phyloP scores from a whole-genome alignment of 352 stramenopile species.

The Phytophthora macrochlamydospora region DNA sequence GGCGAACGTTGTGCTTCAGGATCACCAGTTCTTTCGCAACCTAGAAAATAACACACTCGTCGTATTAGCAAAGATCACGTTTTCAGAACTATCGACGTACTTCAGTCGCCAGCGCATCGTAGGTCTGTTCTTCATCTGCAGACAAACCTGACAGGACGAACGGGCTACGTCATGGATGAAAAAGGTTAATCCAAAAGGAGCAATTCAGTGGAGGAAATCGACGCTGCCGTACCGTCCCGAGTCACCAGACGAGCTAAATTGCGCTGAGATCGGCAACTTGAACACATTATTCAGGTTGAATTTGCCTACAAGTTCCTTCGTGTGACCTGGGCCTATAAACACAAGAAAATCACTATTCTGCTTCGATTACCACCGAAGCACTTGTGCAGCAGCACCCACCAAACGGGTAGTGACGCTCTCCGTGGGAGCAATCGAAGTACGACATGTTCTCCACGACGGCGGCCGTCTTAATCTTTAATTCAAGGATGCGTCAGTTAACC shows the following conservation, averaged over 20 bases:
- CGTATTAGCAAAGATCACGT: too few relatives aligned
- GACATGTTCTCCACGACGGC: constrained; percentile 99
- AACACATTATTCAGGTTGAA: constrained; percentile 88
- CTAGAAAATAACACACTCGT: constrained; percentile 18
- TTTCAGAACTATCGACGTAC: constrained; percentile 23
- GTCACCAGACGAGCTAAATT: constrained; percentile 75
- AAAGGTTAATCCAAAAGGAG: neutral
- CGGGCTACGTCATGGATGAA: constrained; percentile 44
- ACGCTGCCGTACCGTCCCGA: constrained; percentile 57
- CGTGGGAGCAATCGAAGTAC: constrained; percentile 93
- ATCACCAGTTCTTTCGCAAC: constrained; percentile 83
- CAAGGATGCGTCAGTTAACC: neutral
- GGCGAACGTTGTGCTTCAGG: constrained; percentile 69
- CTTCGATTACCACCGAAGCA: neutral
- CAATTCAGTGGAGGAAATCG: too few relatives aligned
- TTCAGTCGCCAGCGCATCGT: constrained; percentile 69
- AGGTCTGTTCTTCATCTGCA: constrained; percentile 68
- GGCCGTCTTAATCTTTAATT: constrained; percentile 90
- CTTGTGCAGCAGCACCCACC: constrained; percentile 36
- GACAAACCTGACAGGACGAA: constrained; percentile 78
- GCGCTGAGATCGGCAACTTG: constrained; percentile 80
- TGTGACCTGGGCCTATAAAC: constrained; percentile 65
- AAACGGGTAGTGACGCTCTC: constrained; percentile 87
- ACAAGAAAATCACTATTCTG: neutral
- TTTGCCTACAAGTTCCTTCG: constrained; percentile 74